Conservation (phyloP, 495 filamentous ascomycete genomes). For the Pyrenopolyporus hunteri region DNA sequence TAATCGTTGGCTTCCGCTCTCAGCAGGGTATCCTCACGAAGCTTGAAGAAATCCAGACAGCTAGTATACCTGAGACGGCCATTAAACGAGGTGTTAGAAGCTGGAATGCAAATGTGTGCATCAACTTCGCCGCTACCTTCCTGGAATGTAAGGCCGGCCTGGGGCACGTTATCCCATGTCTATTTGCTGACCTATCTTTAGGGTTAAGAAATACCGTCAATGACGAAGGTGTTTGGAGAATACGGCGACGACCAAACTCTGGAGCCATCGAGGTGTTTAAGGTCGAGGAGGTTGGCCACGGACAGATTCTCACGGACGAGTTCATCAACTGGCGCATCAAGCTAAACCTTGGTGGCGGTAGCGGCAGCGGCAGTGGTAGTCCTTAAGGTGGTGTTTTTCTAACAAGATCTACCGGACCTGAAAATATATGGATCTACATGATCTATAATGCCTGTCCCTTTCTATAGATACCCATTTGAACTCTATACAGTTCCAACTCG, state of each 20-base stretch:
- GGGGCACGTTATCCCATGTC: not conserved
- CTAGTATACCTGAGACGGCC: slow-evolving; percentile 74
- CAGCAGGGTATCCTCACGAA: slow-evolving; percentile 71
- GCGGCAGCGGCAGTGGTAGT: slow-evolving; percentile 8
- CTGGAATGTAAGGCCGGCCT: slow-evolving; percentile 67
- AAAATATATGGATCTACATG: not conserved
- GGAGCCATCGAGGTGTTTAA: slow-evolving; percentile 71
- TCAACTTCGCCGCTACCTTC: slow-evolving; percentile 82
- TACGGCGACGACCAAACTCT: slow-evolving; percentile 64
- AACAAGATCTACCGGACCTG: not conserved
- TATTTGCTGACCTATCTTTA: slow-evolving; percentile 38
- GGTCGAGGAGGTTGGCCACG: slow-evolving; percentile 73
- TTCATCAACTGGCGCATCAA: slow-evolving; percentile 78
- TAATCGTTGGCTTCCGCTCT: slow-evolving; percentile 87
- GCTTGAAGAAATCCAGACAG: slow-evolving; percentile 79
- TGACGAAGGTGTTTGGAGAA: slow-evolving; percentile 81
- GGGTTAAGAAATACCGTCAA: slow-evolving; percentile 70
- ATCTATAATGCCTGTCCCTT: slow-evolving; percentile 15
- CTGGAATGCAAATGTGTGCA: slow-evolving; percentile 91
- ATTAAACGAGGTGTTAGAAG: slow-evolving; percentile 63
- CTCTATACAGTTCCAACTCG: slow-evolving; percentile 3
- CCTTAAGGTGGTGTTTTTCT: slow-evolving; percentile 2
- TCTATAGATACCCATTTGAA: slow-evolving; percentile 33
- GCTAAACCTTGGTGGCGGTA: slow-evolving; percentile 39
- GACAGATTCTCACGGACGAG: slow-evolving; percentile 74